Percentiles rank a stretch among this genome's conserved stretches.
phyloP scores from a whole-genome alignment of 495 filamentous ascomycete genomes.

The Opeltia flavorubescens region DNA sequence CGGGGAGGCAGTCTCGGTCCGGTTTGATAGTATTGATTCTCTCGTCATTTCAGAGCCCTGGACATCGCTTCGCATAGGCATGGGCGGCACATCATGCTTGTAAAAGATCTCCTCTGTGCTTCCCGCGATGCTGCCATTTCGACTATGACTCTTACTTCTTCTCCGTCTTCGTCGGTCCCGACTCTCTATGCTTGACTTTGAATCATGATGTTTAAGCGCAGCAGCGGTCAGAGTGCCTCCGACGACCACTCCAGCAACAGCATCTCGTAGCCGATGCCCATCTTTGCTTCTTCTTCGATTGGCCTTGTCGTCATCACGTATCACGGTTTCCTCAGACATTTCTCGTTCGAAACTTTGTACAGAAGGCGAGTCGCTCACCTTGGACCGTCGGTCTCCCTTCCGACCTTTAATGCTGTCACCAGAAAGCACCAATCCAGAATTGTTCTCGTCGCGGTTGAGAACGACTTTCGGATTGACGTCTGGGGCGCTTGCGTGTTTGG shows the following conservation, averaged over 20 bases:
- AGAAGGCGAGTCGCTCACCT: constrained; percentile 29
- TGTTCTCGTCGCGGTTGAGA: constrained; percentile 44
- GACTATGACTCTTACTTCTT: constrained; percentile 37
- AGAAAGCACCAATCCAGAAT: constrained; percentile 43
- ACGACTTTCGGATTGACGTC: constrained; percentile 53
- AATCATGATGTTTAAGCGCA: constrained; percentile 52
- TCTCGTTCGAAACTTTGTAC: constrained; percentile 27
- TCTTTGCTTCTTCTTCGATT: constrained; percentile 46
- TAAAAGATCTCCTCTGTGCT: constrained; percentile 46
- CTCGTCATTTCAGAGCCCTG: constrained; percentile 75
- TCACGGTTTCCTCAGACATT: constrained; percentile 33
- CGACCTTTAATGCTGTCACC: constrained; percentile 39
- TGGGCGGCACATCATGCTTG: constrained; percentile 53
- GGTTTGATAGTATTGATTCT: constrained; percentile 74
- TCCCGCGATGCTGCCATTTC: constrained; percentile 41
- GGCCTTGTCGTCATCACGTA: constrained; percentile 38
- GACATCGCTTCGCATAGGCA: constrained; percentile 76
- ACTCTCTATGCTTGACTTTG: constrained; percentile 41
- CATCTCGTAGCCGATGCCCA: constrained; percentile 34
- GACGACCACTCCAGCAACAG: constrained; percentile 39
- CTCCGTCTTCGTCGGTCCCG: constrained; percentile 32
- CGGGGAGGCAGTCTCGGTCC: constrained; percentile 44
- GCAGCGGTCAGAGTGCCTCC: constrained; percentile 47
- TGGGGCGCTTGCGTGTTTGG: constrained; percentile 56
- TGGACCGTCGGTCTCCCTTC: constrained; percentile 30